Evolutionary conservation across 1,284 basidiomycete genomes (phyloP).

Genomic region (Rhodotorula sp.): DNA sequence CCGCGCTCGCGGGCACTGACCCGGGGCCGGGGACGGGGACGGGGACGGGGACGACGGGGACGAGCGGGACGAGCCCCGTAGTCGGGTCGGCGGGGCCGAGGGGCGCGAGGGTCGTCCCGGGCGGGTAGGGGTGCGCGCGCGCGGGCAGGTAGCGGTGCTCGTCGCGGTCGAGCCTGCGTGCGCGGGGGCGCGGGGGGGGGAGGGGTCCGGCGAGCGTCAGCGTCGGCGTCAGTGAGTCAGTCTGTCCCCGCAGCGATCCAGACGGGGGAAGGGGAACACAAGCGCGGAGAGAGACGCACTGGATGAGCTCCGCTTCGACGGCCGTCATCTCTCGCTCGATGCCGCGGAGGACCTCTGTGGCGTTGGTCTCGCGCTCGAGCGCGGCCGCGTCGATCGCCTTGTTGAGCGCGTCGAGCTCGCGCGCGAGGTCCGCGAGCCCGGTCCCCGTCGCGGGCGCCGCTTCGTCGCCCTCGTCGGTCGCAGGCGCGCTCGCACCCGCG

Average conservation of each 20-base stretch:
- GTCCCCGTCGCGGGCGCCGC: neutral
- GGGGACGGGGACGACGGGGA: conserved; percentile 3
- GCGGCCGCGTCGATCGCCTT: conserved; percentile 37
- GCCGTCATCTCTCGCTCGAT: conserved; percentile 36
- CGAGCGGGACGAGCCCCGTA: conserved; percentile 6
- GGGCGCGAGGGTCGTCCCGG: neutral
- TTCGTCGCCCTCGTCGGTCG: neutral
- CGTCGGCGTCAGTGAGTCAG: neutral
- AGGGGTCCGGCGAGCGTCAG: neutral
- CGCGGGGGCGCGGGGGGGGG: neutral
- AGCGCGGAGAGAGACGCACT: conserved; percentile 22
- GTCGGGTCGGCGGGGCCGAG: neutral
- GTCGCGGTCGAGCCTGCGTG: conserved; percentile 39
- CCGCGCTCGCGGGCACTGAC: neutral
- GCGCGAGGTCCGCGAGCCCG: conserved; percentile 30
- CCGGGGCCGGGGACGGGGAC: neutral
- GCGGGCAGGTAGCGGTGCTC: conserved; percentile 31
- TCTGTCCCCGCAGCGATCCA: neutral
- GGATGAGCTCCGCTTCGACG: conserved; percentile 38
- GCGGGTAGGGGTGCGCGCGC: neutral
- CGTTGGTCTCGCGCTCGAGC: conserved; percentile 15
- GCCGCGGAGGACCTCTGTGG: conserved; percentile 24
- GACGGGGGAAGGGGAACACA: neutral
- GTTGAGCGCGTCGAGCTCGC: conserved; percentile 39
- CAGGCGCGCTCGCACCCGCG: neutral